These are phyloP conservation scores for Diaporthe sp. DNA, from an alignment of 2,329 filamentous ascomycete genomes.

Conservation along the genomic window DNA sequence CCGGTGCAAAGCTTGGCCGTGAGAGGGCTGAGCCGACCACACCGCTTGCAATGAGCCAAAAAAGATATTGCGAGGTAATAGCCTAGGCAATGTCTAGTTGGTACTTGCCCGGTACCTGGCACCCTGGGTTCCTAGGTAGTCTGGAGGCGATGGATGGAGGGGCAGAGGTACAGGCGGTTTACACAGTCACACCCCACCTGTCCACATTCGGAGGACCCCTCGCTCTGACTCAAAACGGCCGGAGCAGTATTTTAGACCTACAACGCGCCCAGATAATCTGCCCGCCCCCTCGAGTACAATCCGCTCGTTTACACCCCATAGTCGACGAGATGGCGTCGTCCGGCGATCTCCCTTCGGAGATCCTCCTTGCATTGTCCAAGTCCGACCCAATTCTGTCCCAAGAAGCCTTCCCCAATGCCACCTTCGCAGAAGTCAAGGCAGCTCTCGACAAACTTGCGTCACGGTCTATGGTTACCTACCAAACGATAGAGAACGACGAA, in stretches of 20 bases:
- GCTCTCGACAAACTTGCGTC: conserved; percentile 87
- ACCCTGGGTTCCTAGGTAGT: neutral
- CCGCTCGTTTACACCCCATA: neutral
- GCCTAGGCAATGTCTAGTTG: no score
- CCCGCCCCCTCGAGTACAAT: neutral
- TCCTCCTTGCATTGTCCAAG: conserved; percentile 74
- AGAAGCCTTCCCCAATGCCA: conserved; percentile 74
- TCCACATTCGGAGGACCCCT: conserved; percentile 6
- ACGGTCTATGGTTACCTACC: conserved; percentile 87
- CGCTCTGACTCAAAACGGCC: conserved; percentile 31
- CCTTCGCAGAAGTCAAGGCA: conserved; percentile 81
- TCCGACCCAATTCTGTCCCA: conserved; percentile 74
- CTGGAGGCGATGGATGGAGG: neutral
- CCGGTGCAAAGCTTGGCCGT: neutral
- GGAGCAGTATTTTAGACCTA: conserved; percentile 1
- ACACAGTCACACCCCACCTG: conserved; percentile 19
- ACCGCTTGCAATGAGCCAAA: neutral
- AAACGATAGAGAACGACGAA: conserved; percentile 84
- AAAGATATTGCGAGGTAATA: no score
- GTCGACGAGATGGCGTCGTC: conserved; percentile 54
- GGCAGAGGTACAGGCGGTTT: neutral
- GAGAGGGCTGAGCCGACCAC: neutral
- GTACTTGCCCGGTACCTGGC: no score
- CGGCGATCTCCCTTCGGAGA: conserved; percentile 70
- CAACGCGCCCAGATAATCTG: neutral